Base-by-base conservation (phyloP, 148 eudicot species). In the Dysphania ambrosioides region DNA sequence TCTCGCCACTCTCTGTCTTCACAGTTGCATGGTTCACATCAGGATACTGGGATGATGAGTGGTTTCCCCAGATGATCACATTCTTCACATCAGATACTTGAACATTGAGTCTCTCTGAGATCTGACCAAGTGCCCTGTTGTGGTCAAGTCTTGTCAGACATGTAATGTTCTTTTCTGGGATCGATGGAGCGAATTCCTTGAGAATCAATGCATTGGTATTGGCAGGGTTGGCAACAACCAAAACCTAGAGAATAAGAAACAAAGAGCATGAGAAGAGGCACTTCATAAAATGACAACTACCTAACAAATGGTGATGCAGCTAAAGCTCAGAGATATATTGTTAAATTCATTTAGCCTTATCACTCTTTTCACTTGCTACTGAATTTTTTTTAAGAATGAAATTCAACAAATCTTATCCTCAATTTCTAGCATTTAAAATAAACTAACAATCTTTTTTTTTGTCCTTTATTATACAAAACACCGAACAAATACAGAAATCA, bases 191-290 rank as follows among this genome's bases (percentile, higher is more conserved):
- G 77, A 87, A 94, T 78, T 94, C 98, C 87, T 94, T 94, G 62
- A 94, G 82, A 82, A 94, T 91, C 85, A 94, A 86, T 21, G 98
- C 98, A 62, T 94, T 94, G 82, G 98, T 94, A 85, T 94, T 94
- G 82, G 98, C 98, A 44, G 98, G 98, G 81, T 94, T 94, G 63
- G 98, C 98, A 83, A 94, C 97, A 75, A 94, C 98, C 96, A 94
- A 80, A 75, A 94, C 98, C 98, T 94, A 71, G 67, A 40, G 6
- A 19, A 74, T 36, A 51, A 67, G 21, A 42, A 18, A 71, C 60
- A 13, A 66, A 70, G 29, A 24, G 34, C 26, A 32, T 42, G 18
- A 42, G 60, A 64, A 55, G 63, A 60, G 71, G 36, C 8, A 47
- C 44, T 4, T 26, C 26, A 58, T 56, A 58, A 58, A 18, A 73